Percentiles rank a stretch among this genome's conserved stretches.
phyloP scores from a whole-genome alignment of 345 rosid species.

The Citrus australasica region DNA sequence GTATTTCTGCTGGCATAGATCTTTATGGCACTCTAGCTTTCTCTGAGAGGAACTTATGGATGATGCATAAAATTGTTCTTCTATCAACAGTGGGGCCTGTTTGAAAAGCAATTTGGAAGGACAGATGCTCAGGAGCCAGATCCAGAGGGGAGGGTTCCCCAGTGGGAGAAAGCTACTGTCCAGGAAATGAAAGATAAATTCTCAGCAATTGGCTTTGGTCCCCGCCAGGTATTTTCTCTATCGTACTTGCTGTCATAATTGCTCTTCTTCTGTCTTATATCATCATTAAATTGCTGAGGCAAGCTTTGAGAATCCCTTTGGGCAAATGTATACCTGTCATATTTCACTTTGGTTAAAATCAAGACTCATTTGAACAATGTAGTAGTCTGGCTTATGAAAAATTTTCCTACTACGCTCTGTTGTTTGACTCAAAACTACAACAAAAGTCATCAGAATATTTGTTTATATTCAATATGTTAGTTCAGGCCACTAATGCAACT shows the following conservation, averaged over 20 bases:
- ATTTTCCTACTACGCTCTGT: background rate
- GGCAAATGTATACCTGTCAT: background rate
- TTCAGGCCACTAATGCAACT: background rate
- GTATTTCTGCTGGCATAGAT: background rate
- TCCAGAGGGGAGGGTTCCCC: conserved; percentile 82
- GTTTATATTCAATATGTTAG: background rate
- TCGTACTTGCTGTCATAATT: background rate
- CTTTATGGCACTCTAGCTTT: background rate
- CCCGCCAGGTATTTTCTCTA: conserved; percentile 68
- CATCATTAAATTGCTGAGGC: background rate
- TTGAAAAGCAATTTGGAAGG: conserved; percentile 83
- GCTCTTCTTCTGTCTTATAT: background rate
- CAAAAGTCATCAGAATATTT: background rate
- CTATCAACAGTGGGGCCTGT: conserved; percentile 73
- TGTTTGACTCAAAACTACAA: background rate
- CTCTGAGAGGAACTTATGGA: background rate
- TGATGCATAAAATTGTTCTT: conserved; percentile 10
- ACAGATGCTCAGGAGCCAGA: conserved; percentile 65
- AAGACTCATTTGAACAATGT: background rate
- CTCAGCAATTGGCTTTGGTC: conserved; percentile 75
- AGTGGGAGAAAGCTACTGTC: conserved; percentile 73
- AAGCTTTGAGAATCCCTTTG: background rate
- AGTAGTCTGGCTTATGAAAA: background rate
- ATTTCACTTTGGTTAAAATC: background rate
- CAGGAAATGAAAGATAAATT: conserved; percentile 94